Base-by-base conservation (phyloP, 257 asterid genomes). In the Penstemon newberryi region DNA sequence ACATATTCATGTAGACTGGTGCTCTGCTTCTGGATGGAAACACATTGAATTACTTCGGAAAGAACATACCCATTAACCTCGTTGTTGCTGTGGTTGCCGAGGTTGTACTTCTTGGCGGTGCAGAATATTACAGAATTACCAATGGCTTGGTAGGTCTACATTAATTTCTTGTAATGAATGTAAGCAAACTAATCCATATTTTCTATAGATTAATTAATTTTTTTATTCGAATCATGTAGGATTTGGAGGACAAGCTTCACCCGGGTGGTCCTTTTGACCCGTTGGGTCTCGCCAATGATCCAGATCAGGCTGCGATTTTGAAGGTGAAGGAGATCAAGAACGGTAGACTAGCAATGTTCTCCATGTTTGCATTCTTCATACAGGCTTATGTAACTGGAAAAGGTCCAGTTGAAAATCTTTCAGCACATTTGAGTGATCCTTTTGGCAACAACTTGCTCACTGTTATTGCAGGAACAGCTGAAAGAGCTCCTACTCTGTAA, bases 211-310 rank as follows among this genome's bases (percentile, higher is more conserved):
- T 25, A 25, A 25, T 25, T 25, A 2, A 1, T 25, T 25, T 25
- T 25, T 25, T 25, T 1, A 25, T 25, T 25, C 33, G 2, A 25
- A 25, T 25, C 33, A 25, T 25, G 33, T 25, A 25, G 33, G 86
- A 92, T 55, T 66, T 92, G 66, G 98, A 92, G 82, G 96, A 92
- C 96, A 90, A 80, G 87, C 93, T 92, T 75, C 97, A 92, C 84
- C 98, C 98, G 0, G 97, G 98, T 44, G 98, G 98, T 61, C 98
- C 97, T 8, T 92, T 92, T 55, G 98, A 92, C 43, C 98, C 98
- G 1, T 33, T 92, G 85, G 97, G 96, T 45, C 84, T 92, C 4
- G 97, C 98, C 7, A 75, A 86, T 2, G 98, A 92, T 54, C 98
- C 97, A 0, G 97, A 92, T 84, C 98, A 92, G 79, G 95, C 95